These are phyloP conservation scores for Gnomoniopsis sp. DNA, from an alignment of 2,329 filamentous ascomycete genomes.

Conservation along the genomic window DNA sequence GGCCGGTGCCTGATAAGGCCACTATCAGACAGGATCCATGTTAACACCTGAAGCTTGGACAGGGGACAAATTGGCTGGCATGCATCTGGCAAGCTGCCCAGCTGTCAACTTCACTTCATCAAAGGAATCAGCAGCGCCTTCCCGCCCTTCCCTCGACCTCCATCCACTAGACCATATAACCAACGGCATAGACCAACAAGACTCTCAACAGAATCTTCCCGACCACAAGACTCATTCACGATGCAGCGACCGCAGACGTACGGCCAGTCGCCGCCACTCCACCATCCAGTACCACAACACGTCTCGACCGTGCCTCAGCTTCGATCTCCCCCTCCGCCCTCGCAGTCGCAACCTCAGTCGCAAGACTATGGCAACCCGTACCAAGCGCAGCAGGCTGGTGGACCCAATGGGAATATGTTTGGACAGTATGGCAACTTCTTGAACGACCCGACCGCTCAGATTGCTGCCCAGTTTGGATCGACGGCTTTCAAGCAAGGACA, in stretches of 20 bases:
- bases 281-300: slow-evolving; percentile 97
- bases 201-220: background rate
- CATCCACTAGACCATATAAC: background rate
- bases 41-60: too few species aligned
- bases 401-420: slow-evolving; percentile 49
- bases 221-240: slow-evolving; percentile 26
- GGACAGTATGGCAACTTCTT: slow-evolving; percentile 88
- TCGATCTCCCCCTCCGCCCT: slow-evolving; percentile 84
- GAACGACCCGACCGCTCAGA: slow-evolving; percentile 90
- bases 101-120: background rate
- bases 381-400: slow-evolving; percentile 64
- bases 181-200: background rate
- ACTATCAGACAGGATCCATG: too few species aligned
- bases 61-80: too few species aligned
- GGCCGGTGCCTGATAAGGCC: too few species aligned
- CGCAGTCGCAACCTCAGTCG: slow-evolving; percentile 64
- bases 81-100: background rate
- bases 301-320: slow-evolving; percentile 97
- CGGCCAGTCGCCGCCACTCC: slow-evolving; percentile 85
- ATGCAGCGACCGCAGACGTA: slow-evolving; percentile 86
- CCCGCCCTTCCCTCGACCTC: background rate
- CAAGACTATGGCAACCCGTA: slow-evolving; percentile 65
- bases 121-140: background rate
- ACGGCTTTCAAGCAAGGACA: slow-evolving; percentile 87
- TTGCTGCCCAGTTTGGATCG: slow-evolving; percentile 92